Percentiles rank a stretch among this genome's conserved stretches.
Conservation (phyloP, 345 rosid genomes). For the Clausena lansium region DNA sequence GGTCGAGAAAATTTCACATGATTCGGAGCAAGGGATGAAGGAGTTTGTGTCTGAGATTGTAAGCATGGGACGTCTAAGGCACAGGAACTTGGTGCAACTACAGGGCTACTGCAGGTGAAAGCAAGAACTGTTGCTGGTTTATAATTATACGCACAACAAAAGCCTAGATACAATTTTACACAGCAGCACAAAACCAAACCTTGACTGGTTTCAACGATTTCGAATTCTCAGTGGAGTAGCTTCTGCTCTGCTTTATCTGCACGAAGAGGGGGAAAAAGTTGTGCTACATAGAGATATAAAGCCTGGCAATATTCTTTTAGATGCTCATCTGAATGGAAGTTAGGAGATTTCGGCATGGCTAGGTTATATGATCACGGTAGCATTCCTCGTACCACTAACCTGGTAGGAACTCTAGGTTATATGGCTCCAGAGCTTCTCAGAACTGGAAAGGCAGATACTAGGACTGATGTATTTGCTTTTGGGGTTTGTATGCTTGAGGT, state of each 20-base stretch:
- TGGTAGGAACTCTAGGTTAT: slow-evolving; percentile 38
- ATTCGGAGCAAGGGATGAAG: slow-evolving; percentile 42
- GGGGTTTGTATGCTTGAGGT: slow-evolving; percentile 49
- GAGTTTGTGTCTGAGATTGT: slow-evolving; percentile 50
- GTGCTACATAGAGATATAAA: slow-evolving; percentile 57
- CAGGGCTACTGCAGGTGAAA: slow-evolving; percentile 45
- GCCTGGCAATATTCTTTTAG: slow-evolving; percentile 47
- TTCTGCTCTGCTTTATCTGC: slow-evolving; percentile 45
- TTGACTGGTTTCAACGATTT: slow-evolving; percentile 42
- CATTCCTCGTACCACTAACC: slow-evolving; percentile 11
- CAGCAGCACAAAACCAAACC: slow-evolving; percentile 13
- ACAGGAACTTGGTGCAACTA: slow-evolving; percentile 50
- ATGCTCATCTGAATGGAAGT: slow-evolving; percentile 18
- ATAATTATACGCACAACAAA: slow-evolving; percentile 45
- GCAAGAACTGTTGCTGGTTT: slow-evolving; percentile 43
- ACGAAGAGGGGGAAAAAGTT: slow-evolving; percentile 51
- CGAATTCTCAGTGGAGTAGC: slow-evolving; percentile 44
- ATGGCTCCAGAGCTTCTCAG: slow-evolving; percentile 48
- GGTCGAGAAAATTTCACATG: slow-evolving; percentile 44
- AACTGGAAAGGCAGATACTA: slow-evolving; percentile 35
- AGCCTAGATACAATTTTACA: slow-evolving; percentile 46
- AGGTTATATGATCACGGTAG: slow-evolving; percentile 19
- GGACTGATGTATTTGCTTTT: slow-evolving; percentile 46
- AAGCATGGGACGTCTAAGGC: slow-evolving; percentile 45
- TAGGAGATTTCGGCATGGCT: slow-evolving; percentile 36